Base-by-base conservation (phyloP, 106 monocot genomes). In the Amphibolis antarctica region DNA sequence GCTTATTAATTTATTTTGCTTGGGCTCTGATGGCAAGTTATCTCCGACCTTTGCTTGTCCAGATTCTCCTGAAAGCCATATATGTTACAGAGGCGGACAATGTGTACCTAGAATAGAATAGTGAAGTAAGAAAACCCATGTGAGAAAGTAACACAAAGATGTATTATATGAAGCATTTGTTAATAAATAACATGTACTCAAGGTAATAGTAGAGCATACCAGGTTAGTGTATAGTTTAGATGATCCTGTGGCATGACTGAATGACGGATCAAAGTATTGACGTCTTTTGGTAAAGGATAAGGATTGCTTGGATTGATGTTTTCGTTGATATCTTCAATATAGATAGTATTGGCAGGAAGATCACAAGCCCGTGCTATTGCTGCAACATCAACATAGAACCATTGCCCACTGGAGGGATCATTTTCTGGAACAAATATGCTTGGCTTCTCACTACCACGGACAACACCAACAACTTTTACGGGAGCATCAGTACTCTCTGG, bases 211-310 rank as follows among this genome's bases (percentile, higher is more conserved):
- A 49, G 36, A 58, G 18, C 75, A 62, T 82, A 91, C 90, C 87
- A 98, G 43, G 90, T 91, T 21, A 90, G 21, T 10, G 82, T 78
- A 62, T 91, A 98, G 42, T 91, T 98, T 26, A 82, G 69, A 81
- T 98, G 96, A 65, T 90, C 96, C 62, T 83, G 84, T 44, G 96
- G 96, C 96, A 90, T 98, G 55, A 98, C 87, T 12, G 86, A 85
- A 62, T 78, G 61, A 46, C 63, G 71, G 53, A 91, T 84, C 71
- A 98, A 85, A 62, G 74, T 75, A 53, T 77, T 85, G 60, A 77
- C 79, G 72, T 91, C 90, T 66, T 86, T 98, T 11, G 90, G 90
- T 66, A 98, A 65, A 46, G 96, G 96, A 85, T 98, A 98, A 73
- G 86, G 96, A 75, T 84, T 81, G 55, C 48, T 82, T 64, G 96